Evolutionary conservation across 257 asterid genomes (phyloP), one percentile per base, ranked within the genome.

Genomic region (Solanum infundibuliforme): DNA sequence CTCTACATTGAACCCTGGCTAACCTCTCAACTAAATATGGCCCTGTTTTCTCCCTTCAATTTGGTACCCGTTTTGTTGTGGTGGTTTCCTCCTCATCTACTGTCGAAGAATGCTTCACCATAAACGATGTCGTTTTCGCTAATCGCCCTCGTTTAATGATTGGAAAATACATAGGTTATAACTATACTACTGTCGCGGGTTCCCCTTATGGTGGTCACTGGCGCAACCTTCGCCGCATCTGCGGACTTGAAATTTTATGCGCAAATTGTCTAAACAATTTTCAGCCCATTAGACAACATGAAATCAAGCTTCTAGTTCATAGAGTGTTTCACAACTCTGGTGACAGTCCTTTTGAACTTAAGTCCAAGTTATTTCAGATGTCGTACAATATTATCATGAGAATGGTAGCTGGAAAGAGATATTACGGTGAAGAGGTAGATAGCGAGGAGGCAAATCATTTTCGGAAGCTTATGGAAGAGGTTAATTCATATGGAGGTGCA

Each of bases 351-450:
- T 93, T 94, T 2, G 93, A 90, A 25, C 89, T 93, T 36, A 90
- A 90, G 62, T 52, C 91, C 0, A 16, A 48, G 14, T 43, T 95
- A 1, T 88, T 91, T 8, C 94, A 88, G 86, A 52, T 92, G 82
- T 85, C 92, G 0, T 90, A 91, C 71, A 95, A 94, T 29, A 83
- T 83, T 21, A 92, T 95, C 27, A 88, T 91, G 96, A 92, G 96
- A 68, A 95, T 94, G 97, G 89, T 93, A 0, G 92, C 92, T 12
- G 96, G 96, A 16, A 94, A 95, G 88, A 77, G 94, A 8, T 90
- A 90, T 41, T 91, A 74, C 5, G 95, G 97, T 0, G 95, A 66
- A 38, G 93, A 71, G 4, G 95, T 72, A 38, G 89, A 88, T 2
- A 48, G 84, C 13, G 87, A 89, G 21, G 94, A 91, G 89, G 93